phyloP scores from a whole-genome alignment of 805 yeast species.

The Starmerella vitae region DNA sequence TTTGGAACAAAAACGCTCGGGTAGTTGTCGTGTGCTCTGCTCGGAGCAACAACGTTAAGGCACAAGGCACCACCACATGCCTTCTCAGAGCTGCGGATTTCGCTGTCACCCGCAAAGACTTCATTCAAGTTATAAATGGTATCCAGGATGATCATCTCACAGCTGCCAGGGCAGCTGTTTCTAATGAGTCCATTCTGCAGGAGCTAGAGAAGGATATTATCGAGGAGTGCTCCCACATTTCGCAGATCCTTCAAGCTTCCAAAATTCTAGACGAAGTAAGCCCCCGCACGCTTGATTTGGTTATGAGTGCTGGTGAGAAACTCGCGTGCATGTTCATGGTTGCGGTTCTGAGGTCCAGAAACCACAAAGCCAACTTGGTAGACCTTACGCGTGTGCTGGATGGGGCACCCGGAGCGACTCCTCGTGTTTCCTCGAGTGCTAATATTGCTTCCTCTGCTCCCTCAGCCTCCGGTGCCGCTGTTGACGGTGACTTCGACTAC shows the following conservation, averaged over 20 bases:
- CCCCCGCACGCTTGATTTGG: constrained; percentile 72
- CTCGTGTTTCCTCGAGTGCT: constrained; percentile 28
- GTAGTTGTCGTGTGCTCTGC: constrained; percentile 97
- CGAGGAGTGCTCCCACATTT: constrained; percentile 52
- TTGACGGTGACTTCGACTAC: constrained; percentile 47
- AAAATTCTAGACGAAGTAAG: constrained; percentile 84
- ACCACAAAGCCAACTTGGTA: constrained; percentile 62
- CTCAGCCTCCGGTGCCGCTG: constrained; percentile 22
- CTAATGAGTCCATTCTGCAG: constrained; percentile 34
- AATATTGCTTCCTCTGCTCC: background rate
- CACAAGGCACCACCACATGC: constrained; percentile 91
- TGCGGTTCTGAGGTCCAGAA: constrained; percentile 67
- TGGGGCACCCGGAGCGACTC: constrained; percentile 1
- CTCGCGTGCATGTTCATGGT: constrained; percentile 82
- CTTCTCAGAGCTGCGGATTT: constrained; percentile 68
- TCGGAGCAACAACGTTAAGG: constrained; percentile 76
- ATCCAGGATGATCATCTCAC: constrained; percentile 65
- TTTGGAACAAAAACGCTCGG: constrained; percentile 39
- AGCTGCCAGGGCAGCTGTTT: constrained; percentile 51
- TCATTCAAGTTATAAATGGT: constrained; percentile 42
- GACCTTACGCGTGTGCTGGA: constrained; percentile 59
- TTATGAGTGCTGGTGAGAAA: constrained; percentile 91
- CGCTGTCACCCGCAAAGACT: constrained; percentile 29
- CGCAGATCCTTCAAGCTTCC: constrained; percentile 68
- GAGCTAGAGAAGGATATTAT: constrained; percentile 47